Conservation (phyloP, 2,329 filamentous ascomycete genomes). For the Dothiorella sarmentorum region DNA sequence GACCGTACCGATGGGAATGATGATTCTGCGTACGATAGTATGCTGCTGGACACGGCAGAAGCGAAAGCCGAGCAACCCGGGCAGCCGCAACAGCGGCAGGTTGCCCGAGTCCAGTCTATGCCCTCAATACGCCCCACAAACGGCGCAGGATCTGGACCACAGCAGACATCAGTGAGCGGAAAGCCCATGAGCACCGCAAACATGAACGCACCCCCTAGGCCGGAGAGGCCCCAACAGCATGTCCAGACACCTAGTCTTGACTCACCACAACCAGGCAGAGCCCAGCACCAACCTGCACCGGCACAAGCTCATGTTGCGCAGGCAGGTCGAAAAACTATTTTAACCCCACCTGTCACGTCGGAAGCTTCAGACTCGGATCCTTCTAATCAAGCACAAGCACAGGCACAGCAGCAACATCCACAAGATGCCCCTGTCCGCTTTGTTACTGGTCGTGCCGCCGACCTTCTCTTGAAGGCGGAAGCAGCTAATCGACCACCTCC, state of each 20-base stretch:
- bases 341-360: slow-evolving; percentile 11
- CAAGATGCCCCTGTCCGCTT: slow-evolving; percentile 40
- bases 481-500: slow-evolving; percentile 28
- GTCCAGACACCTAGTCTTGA: slow-evolving; percentile 20
- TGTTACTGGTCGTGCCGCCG: slow-evolving; percentile 44
- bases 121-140: slow-evolving; percentile 23
- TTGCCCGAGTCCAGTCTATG: slow-evolving; percentile 26
- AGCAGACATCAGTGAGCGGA: slow-evolving; percentile 22
- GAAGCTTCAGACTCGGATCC: slow-evolving; percentile 24
- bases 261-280: background rate
- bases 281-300: slow-evolving; percentile 25
- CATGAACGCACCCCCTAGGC: slow-evolving; percentile 9
- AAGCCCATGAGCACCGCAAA: slow-evolving; percentile 2
- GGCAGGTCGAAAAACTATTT: background rate
- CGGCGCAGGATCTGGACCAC: slow-evolving; percentile 23
- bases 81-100: slow-evolving; percentile 15
- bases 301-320: background rate
- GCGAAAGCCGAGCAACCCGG: slow-evolving; percentile 5
- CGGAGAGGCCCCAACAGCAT: background rate
- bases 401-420: slow-evolving; percentile 24
- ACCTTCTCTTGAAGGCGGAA: slow-evolving; percentile 37
- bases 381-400: slow-evolving; percentile 19
- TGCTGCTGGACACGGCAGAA: background rate
- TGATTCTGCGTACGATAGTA: slow-evolving; percentile 17
- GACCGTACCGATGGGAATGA: slow-evolving; percentile 5